phyloP scores from a whole-genome alignment of 2,329 filamentous ascomycete species.

The Pseudovirgaria hyperparasitica region DNA sequence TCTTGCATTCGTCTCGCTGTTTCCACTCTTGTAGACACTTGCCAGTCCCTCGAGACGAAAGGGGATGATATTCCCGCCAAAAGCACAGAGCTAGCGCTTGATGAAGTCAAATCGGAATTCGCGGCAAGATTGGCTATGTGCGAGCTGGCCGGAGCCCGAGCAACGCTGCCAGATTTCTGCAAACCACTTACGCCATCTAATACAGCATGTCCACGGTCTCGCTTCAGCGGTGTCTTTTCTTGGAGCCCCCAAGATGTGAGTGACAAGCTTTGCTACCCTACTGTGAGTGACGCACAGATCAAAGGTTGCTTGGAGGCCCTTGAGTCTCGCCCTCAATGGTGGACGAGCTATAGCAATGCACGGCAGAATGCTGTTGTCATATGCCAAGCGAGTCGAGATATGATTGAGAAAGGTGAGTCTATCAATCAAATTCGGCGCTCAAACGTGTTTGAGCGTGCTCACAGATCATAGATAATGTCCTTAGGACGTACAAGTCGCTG shows the following conservation, averaged over 20 bases:
- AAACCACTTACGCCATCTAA: slow-evolving; percentile 32
- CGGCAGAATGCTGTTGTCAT: slow-evolving; percentile 48
- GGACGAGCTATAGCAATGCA: slow-evolving; percentile 53
- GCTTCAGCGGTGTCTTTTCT: slow-evolving; percentile 12
- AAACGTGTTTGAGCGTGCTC: neutral
- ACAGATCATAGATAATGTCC: slow-evolving; percentile 10
- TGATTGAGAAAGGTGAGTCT: slow-evolving; percentile 40
- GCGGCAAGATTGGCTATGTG: slow-evolving; percentile 51
- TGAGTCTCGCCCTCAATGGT: slow-evolving; percentile 42
- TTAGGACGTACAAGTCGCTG: slow-evolving; percentile 20
- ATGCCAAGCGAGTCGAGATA: slow-evolving; percentile 46
- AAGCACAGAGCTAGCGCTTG: slow-evolving; percentile 20
- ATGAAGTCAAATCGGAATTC: slow-evolving; percentile 40
- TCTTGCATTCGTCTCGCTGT: slow-evolving; percentile 42
- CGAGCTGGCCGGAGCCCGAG: slow-evolving; percentile 42
- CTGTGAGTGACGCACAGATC: slow-evolving; percentile 23
- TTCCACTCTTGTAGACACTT: slow-evolving; percentile 39
- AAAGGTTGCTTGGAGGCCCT: slow-evolving; percentile 41
- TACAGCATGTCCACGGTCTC: slow-evolving; percentile 14
- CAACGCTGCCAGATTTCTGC: slow-evolving; percentile 39
- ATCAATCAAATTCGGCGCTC: neutral
- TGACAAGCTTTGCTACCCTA: slow-evolving; percentile 21
- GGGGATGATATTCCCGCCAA: slow-evolving; percentile 11
- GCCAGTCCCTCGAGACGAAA: slow-evolving; percentile 33
- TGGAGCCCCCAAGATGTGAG: slow-evolving; percentile 2